Conservation (phyloP, 176 grass and related monocot species). For the Cenchrus americanus region DNA sequence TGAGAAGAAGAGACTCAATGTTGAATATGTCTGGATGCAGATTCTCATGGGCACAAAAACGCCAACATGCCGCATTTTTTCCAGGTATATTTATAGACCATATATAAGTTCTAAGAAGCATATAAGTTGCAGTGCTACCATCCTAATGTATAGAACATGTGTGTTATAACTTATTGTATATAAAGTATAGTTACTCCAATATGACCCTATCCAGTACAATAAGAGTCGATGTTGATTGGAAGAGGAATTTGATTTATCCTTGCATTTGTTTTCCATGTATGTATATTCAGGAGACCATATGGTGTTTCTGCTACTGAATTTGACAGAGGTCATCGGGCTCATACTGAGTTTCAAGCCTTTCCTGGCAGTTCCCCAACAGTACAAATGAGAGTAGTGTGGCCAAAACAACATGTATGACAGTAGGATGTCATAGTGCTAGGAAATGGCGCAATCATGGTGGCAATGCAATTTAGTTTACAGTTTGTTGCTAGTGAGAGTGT, state of each 20-base stretch:
- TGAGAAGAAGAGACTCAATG: background rate
- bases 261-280: too few relatives aligned
- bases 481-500: too few relatives aligned
- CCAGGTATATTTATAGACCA: conserved; percentile 44
- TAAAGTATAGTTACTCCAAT: background rate
- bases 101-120: too few relatives aligned
- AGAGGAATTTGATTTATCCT: background rate
- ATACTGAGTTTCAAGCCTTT: conserved; percentile 33
- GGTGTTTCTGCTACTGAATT: conserved; percentile 47
- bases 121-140: too few relatives aligned
- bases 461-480: too few relatives aligned
- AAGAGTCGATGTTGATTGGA: too few relatives aligned
- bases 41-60: conserved; percentile 76
- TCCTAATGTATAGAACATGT: background rate
- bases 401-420: background rate
- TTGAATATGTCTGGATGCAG: conserved; percentile 32
- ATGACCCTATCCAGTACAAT: background rate
- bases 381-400: background rate
- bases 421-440: background rate
- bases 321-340: conserved; percentile 41
- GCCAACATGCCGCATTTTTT: conserved; percentile 55
- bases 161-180: too few relatives aligned
- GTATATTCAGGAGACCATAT: conserved; percentile 46
- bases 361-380: background rate
- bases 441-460: too few relatives aligned